Conservation (phyloP, 139 green algal species). For the Chlamydomonas schloesseri region DNA sequence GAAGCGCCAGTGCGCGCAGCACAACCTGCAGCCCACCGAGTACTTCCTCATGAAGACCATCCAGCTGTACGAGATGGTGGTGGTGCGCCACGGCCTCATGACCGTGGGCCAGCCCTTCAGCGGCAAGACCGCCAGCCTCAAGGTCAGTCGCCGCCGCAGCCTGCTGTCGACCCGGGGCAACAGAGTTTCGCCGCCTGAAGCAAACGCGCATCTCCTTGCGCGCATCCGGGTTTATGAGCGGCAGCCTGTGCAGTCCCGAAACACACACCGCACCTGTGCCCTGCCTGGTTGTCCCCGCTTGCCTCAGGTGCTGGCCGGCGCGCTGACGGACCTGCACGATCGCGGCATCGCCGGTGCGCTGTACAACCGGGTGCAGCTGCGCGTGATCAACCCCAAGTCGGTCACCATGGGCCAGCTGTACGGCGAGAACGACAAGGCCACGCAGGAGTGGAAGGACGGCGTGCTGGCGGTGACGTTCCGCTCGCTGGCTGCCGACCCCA, state of each 20-base stretch:
- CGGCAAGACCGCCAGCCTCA: slow-evolving; percentile 71
- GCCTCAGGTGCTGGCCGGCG: slow-evolving; percentile 68
- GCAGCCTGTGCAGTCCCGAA: too few species aligned
- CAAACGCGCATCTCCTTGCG: too few species aligned
- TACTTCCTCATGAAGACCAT: slow-evolving; percentile 85
- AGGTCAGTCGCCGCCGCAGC: not conserved
- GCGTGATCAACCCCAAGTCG: slow-evolving; percentile 84
- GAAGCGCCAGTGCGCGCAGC: slow-evolving; percentile 65
- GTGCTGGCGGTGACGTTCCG: slow-evolving; percentile 78
- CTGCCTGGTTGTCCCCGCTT: too few species aligned
- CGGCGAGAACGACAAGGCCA: slow-evolving; percentile 69
- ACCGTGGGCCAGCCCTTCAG: slow-evolving; percentile 79
- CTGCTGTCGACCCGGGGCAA: too few species aligned
- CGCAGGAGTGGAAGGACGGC: slow-evolving; percentile 87
- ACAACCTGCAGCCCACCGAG: slow-evolving; percentile 77
- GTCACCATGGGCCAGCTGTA: slow-evolving; percentile 91
- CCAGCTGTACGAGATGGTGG: slow-evolving; percentile 92
- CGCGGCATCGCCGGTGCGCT: slow-evolving; percentile 61
- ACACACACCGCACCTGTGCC: too few species aligned
- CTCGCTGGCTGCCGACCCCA: slow-evolving; percentile 60
- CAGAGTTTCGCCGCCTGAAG: too few species aligned
- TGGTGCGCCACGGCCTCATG: slow-evolving; percentile 88
- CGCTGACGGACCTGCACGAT: slow-evolving; percentile 68
- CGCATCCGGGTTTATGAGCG: too few species aligned
- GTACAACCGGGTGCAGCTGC: slow-evolving; percentile 72